Evolutionary conservation across 1,139 yeast genomes (phyloP), one percentile per base, ranked within the genome.

Genomic region (Suhomyces panamericanus): DNA sequence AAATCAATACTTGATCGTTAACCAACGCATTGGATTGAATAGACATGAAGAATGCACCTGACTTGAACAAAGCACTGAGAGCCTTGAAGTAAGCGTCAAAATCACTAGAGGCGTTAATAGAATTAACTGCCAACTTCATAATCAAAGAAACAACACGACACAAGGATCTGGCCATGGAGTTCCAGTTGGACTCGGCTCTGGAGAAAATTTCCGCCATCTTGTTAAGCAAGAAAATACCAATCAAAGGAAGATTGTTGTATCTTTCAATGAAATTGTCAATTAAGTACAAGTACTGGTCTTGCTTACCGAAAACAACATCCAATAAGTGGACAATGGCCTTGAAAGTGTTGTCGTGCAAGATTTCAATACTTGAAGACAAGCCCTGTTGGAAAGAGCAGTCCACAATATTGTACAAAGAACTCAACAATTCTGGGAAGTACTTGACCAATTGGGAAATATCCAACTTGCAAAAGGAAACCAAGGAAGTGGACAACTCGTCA

Each of bases 271-370:
- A 82, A 15, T 71, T 68, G 40, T 81, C 81, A 52, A 83, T 70
- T 57, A 82, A 59, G 49, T 78, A 77, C 38, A 77, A 67, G 61
- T 81, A 81, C 55, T 81, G 86, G 48, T 81, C 84, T 57, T 82
- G 84, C 59, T 82, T 78, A 7, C 86, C 87, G 53, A 83, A 70
- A n/a, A 82, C 73, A 36, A 81, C 72, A 61, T 84, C 88, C 36
- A 85, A 62, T 47, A 83, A 66, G 52, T 81, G 84, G 34, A 83
- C 76, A 37, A 81, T 69, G 2, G 85, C 77, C 54, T 78, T 79
- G 59, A 83, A 83, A 8, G 63, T 50, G 49, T 66, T 64, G 35
- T 70, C 75, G 43, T 60, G 66, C 29, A 73, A 60, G 38, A 66
- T 66, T 43, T 70, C 75, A 51, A 62, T 57, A 41, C 66, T 60